These are phyloP conservation scores for Tubosaeta sp. DNA, from an alignment of 768 basidiomycete genomes.

Conservation along the genomic window DNA sequence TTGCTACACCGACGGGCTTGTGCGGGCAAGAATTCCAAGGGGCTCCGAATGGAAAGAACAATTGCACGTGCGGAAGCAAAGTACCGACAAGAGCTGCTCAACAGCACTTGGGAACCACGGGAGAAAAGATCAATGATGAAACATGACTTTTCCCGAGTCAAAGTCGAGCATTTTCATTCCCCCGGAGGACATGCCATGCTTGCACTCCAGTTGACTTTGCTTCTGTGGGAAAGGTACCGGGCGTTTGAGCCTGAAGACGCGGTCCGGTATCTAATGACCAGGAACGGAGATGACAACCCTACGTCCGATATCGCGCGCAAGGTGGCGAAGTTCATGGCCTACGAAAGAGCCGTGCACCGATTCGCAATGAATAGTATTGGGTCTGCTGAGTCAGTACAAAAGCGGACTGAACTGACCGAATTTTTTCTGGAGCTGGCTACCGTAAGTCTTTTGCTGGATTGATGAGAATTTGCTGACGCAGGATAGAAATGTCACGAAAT, in stretches of 20 bases:
- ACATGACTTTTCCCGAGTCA: slow-evolving; percentile 23
- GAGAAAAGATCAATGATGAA: slow-evolving; percentile 28
- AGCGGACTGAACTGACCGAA: slow-evolving; percentile 28
- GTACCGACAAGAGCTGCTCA: slow-evolving; percentile 15
- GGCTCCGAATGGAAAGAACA: slow-evolving; percentile 25
- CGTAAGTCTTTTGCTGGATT: slow-evolving; percentile 23
- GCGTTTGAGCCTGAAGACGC: slow-evolving; percentile 42
- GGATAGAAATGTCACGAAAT: slow-evolving; percentile 41
- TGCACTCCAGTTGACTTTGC: slow-evolving; percentile 42
- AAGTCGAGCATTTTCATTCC: slow-evolving; percentile 34
- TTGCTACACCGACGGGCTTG: slow-evolving; percentile 29
- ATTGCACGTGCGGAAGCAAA: slow-evolving; percentile 21
- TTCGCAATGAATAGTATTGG: slow-evolving; percentile 40
- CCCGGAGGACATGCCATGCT: slow-evolving; percentile 39
- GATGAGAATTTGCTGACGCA: background rate
- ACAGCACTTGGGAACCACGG: slow-evolving; percentile 24
- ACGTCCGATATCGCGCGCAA: slow-evolving; percentile 29
- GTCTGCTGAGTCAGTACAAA: slow-evolving; percentile 17
- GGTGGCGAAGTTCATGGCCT: slow-evolving; percentile 31
- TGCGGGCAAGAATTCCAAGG: slow-evolving; percentile 19
- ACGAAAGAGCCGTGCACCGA: slow-evolving; percentile 35
- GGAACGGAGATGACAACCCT: slow-evolving; percentile 25
- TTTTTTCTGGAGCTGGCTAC: slow-evolving; percentile 46
- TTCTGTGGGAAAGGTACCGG: slow-evolving; percentile 35
- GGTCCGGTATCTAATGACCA: slow-evolving; percentile 36